Percentiles rank a stretch among this genome's conserved stretches.
These are phyloP conservation scores for Candida germanica DNA, from an alignment of 805 yeast genomes.

Conservation along the genomic window DNA sequence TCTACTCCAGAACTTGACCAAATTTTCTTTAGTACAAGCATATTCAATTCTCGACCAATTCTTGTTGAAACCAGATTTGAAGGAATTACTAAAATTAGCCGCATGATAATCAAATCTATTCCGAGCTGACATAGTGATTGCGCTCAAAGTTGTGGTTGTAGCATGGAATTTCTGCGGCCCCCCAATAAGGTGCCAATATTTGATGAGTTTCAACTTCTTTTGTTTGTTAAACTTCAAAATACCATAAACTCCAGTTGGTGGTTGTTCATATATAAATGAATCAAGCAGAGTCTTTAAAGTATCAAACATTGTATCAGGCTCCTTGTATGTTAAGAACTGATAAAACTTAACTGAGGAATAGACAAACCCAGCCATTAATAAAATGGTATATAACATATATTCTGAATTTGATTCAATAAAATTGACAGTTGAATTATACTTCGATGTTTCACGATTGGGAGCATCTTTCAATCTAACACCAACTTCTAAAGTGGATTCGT, in stretches of 20 bases:
- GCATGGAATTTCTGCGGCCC: too few relatives aligned
- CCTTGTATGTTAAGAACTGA: neutral
- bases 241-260: neutral
- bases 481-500: too few relatives aligned
- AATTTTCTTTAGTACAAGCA: too few relatives aligned
- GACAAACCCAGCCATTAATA: neutral
- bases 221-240: neutral
- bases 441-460: too few relatives aligned
- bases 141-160: too few relatives aligned
- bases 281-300: neutral
- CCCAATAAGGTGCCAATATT: too few relatives aligned
- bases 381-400: constrained; percentile 9
- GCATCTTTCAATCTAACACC: neutral
- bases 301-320: constrained; percentile 1
- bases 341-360: constrained; percentile 2
- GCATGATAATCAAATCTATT: too few relatives aligned
- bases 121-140: too few relatives aligned
- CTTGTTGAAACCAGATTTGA: too few relatives aligned
- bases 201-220: neutral
- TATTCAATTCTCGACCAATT: too few relatives aligned
- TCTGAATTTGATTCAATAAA: constrained; percentile 12
- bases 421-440: neutral
- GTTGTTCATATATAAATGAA: constrained; percentile 3
- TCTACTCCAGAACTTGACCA: too few relatives aligned
- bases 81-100: too few relatives aligned